Evolutionary conservation across 2,329 filamentous ascomycete species (phyloP).

Genomic region (Sporothrix pallida): DNA sequence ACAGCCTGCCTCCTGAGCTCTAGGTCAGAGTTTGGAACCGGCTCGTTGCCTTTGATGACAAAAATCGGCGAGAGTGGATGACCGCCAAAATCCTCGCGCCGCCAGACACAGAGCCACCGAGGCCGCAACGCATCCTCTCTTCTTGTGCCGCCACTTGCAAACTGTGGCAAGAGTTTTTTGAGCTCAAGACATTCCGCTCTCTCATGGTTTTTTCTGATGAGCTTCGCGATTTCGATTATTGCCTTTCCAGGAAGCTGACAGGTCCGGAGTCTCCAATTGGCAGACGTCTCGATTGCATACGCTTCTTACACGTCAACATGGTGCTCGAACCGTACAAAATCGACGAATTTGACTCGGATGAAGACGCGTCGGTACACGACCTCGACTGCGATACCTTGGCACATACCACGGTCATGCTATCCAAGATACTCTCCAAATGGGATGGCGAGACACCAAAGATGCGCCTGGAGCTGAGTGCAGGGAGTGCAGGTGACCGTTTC

Average conservation of each 20-base stretch:
- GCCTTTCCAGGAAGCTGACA: not conserved
- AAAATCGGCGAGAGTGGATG: not conserved
- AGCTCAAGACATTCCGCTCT: not conserved
- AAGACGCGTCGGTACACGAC: not conserved
- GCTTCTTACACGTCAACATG: not conserved
- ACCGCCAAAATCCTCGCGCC: not conserved
- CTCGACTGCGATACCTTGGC: too few species aligned
- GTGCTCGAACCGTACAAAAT: not conserved
- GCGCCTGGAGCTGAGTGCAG: constrained; percentile 13
- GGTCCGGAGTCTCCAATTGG: not conserved
- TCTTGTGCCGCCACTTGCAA: not conserved
- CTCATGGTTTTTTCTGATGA: constrained; percentile 1
- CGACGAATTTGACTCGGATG: not conserved
- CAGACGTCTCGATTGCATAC: not conserved
- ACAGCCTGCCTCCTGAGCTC: too few species aligned
- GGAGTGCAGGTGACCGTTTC: not conserved
- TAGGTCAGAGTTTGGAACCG: too few species aligned
- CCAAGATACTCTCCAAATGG: not conserved
- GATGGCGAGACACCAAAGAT: not conserved
- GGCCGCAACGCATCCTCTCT: not conserved
- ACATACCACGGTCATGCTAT: not conserved
- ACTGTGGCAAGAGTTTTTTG: not conserved
- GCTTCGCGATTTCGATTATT: not conserved
- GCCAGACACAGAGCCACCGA: too few species aligned
- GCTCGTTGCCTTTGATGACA: too few species aligned